Evolutionary conservation across 306 rosid genomes (phyloP), one percentile per base, ranked within the genome.

Genomic region (Sesbania bispinosa): DNA sequence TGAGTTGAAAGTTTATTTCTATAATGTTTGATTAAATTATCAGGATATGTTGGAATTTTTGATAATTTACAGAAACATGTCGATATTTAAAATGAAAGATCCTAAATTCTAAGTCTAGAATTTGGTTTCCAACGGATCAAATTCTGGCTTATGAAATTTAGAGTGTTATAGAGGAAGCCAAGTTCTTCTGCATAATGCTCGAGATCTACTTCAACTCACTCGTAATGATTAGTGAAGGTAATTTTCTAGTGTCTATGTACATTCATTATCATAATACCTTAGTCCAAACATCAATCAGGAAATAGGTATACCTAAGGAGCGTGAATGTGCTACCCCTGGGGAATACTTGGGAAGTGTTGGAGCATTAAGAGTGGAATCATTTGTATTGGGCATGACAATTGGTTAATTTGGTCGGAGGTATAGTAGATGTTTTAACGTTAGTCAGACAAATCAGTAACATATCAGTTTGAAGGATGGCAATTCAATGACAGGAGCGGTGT

Each of bases 101-200:
- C n/a, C n/a, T n/a, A n/a, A n/a, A n/a, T n/a, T n/a, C n/a, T n/a
- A n/a, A n/a, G n/a, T n/a, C n/a, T n/a, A n/a, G n/a, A n/a, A n/a
- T n/a, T n/a, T n/a, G n/a, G n/a, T n/a, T n/a, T n/a, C n/a, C n/a
- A n/a, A n/a, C n/a, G n/a, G n/a, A n/a, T n/a, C n/a, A n/a, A n/a
- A n/a, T n/a, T n/a, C n/a, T n/a, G n/a, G n/a, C n/a, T n/a, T n/a
- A n/a, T n/a, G n/a, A n/a, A n/a, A n/a, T n/a, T n/a, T n/a, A n/a
- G n/a, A n/a, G n/a, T n/a, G n/a, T n/a, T n/a, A n/a, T n/a, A n/a
- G 97, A 90, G 85, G 93, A 87, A 71, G 89, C 77, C 74, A 64
- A 76, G 67, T 80, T 73, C 58, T 88, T 69, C 88, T 93, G 77
- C 88, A 77, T 63, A 83, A 88, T 83, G 97, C 92, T 64, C 81